Percentiles rank a stretch among this genome's conserved stretches.
Conservation (phyloP, 805 yeast species). For the Cyberlindnera lachancei region DNA sequence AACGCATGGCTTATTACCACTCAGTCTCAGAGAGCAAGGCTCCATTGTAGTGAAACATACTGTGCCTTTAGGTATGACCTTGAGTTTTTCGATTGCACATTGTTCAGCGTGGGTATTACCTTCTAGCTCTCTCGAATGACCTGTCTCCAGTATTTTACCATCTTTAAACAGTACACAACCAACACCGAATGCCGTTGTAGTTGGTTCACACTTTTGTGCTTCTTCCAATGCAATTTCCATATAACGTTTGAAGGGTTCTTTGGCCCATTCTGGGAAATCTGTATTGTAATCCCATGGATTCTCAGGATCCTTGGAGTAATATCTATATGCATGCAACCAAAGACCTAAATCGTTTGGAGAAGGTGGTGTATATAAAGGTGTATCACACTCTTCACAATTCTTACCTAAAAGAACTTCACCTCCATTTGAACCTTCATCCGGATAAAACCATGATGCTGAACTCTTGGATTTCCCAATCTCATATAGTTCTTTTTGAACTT, state of each 20-base stretch:
- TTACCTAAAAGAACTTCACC: slow-evolving; percentile 65
- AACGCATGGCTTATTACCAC: slow-evolving; percentile 86
- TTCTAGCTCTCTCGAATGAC: slow-evolving; percentile 82
- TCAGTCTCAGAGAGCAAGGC: slow-evolving; percentile 83
- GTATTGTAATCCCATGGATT: slow-evolving; percentile 24
- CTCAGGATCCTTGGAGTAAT: slow-evolving; percentile 42
- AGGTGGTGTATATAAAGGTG: slow-evolving; percentile 78
- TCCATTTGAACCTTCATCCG: slow-evolving; percentile 8
- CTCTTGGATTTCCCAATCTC: slow-evolving; percentile 62
- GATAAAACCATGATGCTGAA: slow-evolving; percentile 30
- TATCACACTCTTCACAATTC: slow-evolving; percentile 57
- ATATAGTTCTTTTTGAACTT: slow-evolving; percentile 44
- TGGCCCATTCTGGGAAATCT: slow-evolving; percentile 35
- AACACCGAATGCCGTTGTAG: slow-evolving; percentile 86
- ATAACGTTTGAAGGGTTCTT: slow-evolving; percentile 43
- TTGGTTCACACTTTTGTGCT: slow-evolving; percentile 75
- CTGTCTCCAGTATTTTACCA: slow-evolving; percentile 59
- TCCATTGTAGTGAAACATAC: slow-evolving; percentile 95
- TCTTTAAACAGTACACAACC: slow-evolving; percentile 79
- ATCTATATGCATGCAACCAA: slow-evolving; percentile 87
- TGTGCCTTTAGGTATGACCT: slow-evolving; percentile 62
- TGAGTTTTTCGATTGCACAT: slow-evolving; percentile 78
- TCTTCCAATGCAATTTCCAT: slow-evolving; percentile 74
- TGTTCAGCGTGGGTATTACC: slow-evolving; percentile 99
- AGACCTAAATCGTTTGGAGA: slow-evolving; percentile 79